Evolutionary conservation across 805 yeast genomes (phyloP).

Genomic region (Zygotorulaspora sp.): DNA sequence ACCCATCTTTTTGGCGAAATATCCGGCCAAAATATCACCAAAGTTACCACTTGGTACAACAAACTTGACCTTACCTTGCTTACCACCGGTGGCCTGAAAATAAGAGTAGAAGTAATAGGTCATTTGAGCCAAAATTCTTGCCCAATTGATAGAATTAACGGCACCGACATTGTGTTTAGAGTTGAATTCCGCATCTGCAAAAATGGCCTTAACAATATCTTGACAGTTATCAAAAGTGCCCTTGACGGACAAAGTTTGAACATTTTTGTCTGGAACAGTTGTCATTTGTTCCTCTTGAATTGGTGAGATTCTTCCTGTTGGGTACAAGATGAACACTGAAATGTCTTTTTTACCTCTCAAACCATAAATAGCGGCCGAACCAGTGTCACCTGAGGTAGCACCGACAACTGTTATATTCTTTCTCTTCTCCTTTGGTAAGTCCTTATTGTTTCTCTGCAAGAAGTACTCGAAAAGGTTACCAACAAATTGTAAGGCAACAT

Average conservation of each 20-base stretch:
- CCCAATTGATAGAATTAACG: slow-evolving; percentile 98
- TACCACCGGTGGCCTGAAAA: slow-evolving; percentile 54
- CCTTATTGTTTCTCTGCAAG: slow-evolving; percentile 65
- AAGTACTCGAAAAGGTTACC: slow-evolving; percentile 96
- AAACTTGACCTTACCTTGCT: slow-evolving; percentile 56
- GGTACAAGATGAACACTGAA: slow-evolving; percentile 93
- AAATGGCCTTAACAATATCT: slow-evolving; percentile 88
- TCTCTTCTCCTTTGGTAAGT: slow-evolving; percentile 50
- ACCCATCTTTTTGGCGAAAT: slow-evolving; percentile 92
- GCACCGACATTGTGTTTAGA: slow-evolving; percentile 92
- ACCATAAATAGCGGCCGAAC: slow-evolving; percentile 98
- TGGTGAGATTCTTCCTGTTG: slow-evolving; percentile 96
- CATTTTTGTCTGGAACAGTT: slow-evolving; percentile 86
- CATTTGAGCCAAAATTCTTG: slow-evolving; percentile 94
- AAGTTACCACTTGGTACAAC: slow-evolving; percentile 98
- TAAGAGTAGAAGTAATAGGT: slow-evolving; percentile 93
- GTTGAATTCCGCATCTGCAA: slow-evolving; percentile 86
- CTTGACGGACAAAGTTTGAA: slow-evolving; percentile 89
- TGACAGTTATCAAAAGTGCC: slow-evolving; percentile 99
- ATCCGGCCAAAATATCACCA: slow-evolving; percentile 97
- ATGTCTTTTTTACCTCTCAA: slow-evolving; percentile 95
- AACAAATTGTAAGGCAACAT: slow-evolving; percentile 95
- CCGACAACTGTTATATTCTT: slow-evolving; percentile 94
- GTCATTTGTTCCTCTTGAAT: slow-evolving; percentile 99
- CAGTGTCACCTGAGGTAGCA: slow-evolving; percentile 99